Conservation (phyloP, 176 grass and related monocot species). For the Tillandsia fasciculata region DNA sequence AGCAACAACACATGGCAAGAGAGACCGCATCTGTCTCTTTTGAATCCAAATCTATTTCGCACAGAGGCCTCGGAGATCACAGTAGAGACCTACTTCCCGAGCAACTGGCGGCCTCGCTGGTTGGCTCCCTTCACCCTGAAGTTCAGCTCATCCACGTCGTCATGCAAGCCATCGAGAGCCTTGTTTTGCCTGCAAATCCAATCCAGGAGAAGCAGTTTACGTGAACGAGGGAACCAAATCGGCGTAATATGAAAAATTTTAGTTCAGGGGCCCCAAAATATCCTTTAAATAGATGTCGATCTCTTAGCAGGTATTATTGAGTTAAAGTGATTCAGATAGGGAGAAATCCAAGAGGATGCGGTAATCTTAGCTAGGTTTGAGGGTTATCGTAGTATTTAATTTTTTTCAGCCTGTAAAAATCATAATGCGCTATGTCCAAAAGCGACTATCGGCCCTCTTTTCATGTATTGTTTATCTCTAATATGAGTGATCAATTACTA, state of each 20-base stretch:
- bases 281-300: too few relatives aligned
- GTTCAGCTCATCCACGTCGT: conserved; percentile 68
- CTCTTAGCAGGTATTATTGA: too few relatives aligned
- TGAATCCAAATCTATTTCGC: too few relatives aligned
- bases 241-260: background rate
- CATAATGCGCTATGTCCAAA: too few relatives aligned
- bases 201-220: background rate
- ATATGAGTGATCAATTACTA: background rate
- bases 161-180: conserved; percentile 51
- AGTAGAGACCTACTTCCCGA: conserved; percentile 55
- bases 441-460: too few relatives aligned
- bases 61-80: too few relatives aligned
- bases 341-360: too few relatives aligned
- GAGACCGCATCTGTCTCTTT: background rate
- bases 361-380: too few relatives aligned
- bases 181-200: conserved; percentile 53
- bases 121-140: conserved; percentile 81
- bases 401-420: too few relatives aligned
- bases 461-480: too few relatives aligned
- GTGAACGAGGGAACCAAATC: background rate
- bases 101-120: conserved; percentile 47
- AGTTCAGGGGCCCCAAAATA: background rate
- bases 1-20: background rate
- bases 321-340: too few relatives aligned
- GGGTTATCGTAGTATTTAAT: too few relatives aligned